phyloP scores from a whole-genome alignment of 2,329 filamentous ascomycete genomes.

The Calonectria ilicicola region DNA sequence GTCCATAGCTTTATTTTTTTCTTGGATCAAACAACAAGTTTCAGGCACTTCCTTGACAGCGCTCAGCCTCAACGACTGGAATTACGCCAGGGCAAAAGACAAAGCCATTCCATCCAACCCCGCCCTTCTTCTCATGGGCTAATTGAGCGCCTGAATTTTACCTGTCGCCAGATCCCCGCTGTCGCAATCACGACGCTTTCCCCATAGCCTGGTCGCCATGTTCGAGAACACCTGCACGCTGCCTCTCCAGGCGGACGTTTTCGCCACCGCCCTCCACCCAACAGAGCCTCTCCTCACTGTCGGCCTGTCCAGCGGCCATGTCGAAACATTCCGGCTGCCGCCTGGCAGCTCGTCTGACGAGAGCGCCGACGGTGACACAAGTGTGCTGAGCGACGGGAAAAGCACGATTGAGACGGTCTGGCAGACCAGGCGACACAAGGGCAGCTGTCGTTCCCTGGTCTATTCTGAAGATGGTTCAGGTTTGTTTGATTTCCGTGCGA shows the following conservation, averaged over 20 bases:
- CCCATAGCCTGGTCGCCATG: slow-evolving; percentile 62
- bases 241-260: slow-evolving; percentile 87
- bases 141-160: slow-evolving; percentile 1
- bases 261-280: slow-evolving; percentile 89
- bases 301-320: slow-evolving; percentile 86
- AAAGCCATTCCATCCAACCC: neutral
- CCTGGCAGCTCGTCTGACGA: slow-evolving; percentile 63
- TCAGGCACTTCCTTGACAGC: neutral
- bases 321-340: slow-evolving; percentile 84
- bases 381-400: slow-evolving; percentile 70
- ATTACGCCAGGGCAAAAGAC: neutral
- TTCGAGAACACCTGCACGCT: slow-evolving; percentile 94
- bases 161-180: neutral
- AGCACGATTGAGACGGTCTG: slow-evolving; percentile 85
- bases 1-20: slow-evolving; percentile 1
- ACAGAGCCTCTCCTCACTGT: slow-evolving; percentile 86
- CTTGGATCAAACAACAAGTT: neutral
- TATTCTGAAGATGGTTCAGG: slow-evolving; percentile 84
- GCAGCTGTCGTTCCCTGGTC: slow-evolving; percentile 85
- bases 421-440: slow-evolving; percentile 91
- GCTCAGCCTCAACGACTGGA: neutral
- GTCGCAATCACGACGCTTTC: neutral
- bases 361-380: slow-evolving; percentile 62
- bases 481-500: slow-evolving; percentile 47
- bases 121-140: slow-evolving; percentile 3